These are phyloP conservation scores for Protomyces lactucae-debilis DNA, from an alignment of 1,139 yeast genomes.

Conservation along the genomic window DNA sequence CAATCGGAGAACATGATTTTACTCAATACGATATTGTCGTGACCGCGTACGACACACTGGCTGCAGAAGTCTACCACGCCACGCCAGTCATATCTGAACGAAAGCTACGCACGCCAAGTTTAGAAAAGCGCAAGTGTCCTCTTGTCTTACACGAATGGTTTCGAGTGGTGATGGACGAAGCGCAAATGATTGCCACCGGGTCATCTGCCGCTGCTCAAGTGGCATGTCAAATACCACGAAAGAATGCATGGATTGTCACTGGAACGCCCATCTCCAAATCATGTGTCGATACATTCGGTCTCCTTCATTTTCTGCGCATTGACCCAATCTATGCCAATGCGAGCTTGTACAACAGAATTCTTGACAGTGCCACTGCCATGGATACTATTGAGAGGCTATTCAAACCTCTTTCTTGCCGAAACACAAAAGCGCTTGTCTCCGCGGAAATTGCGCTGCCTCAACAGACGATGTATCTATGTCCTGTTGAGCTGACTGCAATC, in stretches of 20 bases:
- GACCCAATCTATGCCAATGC: conserved; percentile 53
- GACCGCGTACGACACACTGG: conserved; percentile 65
- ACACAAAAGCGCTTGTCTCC: conserved; percentile 76
- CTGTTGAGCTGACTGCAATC: conserved; percentile 69
- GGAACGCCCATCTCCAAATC: conserved; percentile 82
- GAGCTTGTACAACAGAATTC: conserved; percentile 38
- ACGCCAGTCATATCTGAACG: conserved; percentile 53
- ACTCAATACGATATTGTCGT: conserved; percentile 69
- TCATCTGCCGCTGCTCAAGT: conserved; percentile 72
- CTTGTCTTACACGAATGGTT: conserved; percentile 79
- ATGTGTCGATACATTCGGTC: conserved; percentile 63
- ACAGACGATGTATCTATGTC: conserved; percentile 63
- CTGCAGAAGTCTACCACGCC: conserved; percentile 78
- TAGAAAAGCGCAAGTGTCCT: conserved; percentile 50
- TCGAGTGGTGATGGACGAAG: conserved; percentile 83
- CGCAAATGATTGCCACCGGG: conserved; percentile 80
- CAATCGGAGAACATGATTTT: conserved; percentile 34
- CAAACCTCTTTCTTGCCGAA: conserved; percentile 55
- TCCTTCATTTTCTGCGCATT: conserved; percentile 60
- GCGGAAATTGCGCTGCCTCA: conserved; percentile 71
- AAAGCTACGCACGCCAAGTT: conserved; percentile 31
- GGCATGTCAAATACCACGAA: conserved; percentile 71
- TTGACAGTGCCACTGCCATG: conserved; percentile 30
- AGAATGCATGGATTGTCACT: conserved; percentile 94
- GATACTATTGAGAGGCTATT: conserved; percentile 10